These are phyloP conservation scores for Tetratostichococcus sp. DNA, from an alignment of 139 green algal genomes.

Conservation along the genomic window DNA sequence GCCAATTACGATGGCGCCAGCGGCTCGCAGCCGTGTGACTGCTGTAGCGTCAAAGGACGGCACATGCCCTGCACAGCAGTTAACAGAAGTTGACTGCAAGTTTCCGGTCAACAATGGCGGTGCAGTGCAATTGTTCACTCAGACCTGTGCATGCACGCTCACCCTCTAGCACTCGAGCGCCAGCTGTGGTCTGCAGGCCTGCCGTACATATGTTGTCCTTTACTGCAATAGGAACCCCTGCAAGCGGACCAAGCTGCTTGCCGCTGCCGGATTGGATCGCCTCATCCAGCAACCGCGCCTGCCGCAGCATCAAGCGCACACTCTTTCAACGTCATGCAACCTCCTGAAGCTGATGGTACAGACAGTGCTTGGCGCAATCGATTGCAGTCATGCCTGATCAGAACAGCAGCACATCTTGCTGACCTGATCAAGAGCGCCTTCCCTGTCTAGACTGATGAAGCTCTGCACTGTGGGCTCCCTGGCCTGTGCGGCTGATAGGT, in stretches of 20 bases:
- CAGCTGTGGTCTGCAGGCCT: constrained; percentile 82
- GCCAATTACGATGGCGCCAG: constrained; percentile 85
- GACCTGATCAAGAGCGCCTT: constrained; percentile 29
- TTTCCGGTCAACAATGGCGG: no score
- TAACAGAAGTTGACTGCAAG: no score
- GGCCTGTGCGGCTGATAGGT: constrained; percentile 29
- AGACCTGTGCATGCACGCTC: no score
- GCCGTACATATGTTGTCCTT: constrained; percentile 96
- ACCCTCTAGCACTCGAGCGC: constrained; percentile 63
- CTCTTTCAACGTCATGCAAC: no score
- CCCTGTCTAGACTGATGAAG: constrained; percentile 40
- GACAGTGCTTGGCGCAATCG: no score
- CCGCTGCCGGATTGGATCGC: constrained; percentile 9
- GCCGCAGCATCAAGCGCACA: background rate
- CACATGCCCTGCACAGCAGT: constrained; percentile 38
- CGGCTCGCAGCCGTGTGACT: constrained; percentile 57
- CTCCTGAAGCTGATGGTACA: no score
- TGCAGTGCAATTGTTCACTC: no score
- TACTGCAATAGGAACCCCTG: constrained; percentile 79
- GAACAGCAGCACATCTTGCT: background rate
- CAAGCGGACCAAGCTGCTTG: constrained; percentile 46
- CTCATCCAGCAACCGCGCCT: constrained; percentile 34
- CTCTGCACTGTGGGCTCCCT: constrained; percentile 30
- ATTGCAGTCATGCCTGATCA: no score
- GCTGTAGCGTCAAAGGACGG: constrained; percentile 74